Percentiles rank a stretch among this genome's conserved stretches.
Conservation (phyloP, 1,284 basidiomycete species). For the Hypsizygus ulmarius region DNA sequence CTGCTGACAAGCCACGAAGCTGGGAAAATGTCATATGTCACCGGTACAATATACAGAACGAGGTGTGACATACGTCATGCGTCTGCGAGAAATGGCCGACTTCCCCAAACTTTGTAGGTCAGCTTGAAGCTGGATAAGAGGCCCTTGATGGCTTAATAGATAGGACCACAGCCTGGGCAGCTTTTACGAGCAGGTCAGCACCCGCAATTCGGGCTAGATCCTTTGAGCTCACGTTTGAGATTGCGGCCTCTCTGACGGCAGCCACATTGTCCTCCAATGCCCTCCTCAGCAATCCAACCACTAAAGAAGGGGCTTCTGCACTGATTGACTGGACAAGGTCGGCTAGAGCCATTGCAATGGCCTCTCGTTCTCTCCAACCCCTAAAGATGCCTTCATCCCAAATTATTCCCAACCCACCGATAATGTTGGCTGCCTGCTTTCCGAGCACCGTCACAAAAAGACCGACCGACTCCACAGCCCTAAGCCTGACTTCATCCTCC, state of each 20-base stretch:
- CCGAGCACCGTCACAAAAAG: slow-evolving; percentile 59
- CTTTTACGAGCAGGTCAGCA: slow-evolving; percentile 32
- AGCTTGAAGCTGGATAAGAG: slow-evolving; percentile 41
- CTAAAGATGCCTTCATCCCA: slow-evolving; percentile 66
- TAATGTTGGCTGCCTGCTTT: slow-evolving; percentile 45
- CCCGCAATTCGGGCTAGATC: slow-evolving; percentile 16
- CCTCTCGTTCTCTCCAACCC: slow-evolving; percentile 86
- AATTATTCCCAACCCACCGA: slow-evolving; percentile 50
- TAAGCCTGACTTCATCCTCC: slow-evolving; percentile 71
- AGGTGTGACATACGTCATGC: slow-evolving; percentile 51
- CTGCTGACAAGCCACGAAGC: slow-evolving; percentile 73
- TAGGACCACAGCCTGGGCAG: slow-evolving; percentile 52
- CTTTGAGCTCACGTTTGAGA: slow-evolving; percentile 55
- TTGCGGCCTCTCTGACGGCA: slow-evolving; percentile 79
- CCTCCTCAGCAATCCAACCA: slow-evolving; percentile 50
- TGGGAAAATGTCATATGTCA: slow-evolving; percentile 22
- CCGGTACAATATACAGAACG: not conserved
- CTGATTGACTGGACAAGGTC: slow-evolving; percentile 40
- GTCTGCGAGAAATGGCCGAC: slow-evolving; percentile 60
- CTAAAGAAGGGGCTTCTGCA: slow-evolving; percentile 29
- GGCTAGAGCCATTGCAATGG: slow-evolving; percentile 57
- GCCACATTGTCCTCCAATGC: slow-evolving; percentile 81
- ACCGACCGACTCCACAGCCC: slow-evolving; percentile 63
- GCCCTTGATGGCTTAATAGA: slow-evolving; percentile 39
- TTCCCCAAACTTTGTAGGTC: slow-evolving; percentile 56